phyloP scores from a whole-genome alignment of 2,329 filamentous ascomycete genomes.

The Botrytis cinerea region DNA sequence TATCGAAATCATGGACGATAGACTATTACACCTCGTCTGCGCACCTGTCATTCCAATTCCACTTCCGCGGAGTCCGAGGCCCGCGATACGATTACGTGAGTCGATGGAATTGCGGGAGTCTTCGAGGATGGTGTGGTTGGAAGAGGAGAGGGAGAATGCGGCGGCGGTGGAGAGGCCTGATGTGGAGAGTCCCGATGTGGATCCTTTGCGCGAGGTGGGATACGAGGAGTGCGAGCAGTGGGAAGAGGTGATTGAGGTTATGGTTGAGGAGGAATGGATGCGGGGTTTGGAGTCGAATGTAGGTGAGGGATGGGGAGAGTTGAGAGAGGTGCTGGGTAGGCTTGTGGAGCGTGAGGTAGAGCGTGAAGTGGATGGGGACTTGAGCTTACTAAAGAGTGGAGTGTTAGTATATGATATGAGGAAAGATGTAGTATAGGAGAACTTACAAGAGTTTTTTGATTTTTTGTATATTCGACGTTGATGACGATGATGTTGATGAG shows the following conservation, averaged over 20 bases:
- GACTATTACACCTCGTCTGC: neutral
- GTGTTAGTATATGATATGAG: neutral
- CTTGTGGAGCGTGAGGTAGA: neutral
- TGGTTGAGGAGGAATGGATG: neutral
- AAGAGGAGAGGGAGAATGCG: neutral
- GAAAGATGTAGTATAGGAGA: neutral
- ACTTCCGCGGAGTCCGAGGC: neutral
- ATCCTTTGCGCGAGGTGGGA: neutral
- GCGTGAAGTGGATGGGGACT: neutral
- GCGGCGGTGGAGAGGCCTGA: neutral
- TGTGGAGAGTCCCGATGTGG: neutral
- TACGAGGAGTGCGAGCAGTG: neutral
- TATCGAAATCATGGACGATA: neutral
- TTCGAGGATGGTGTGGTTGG: neutral
- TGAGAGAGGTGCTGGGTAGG: neutral
- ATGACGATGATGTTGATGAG: neutral
- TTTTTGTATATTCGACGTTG: neutral
- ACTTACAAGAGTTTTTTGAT: conserved; percentile 6
- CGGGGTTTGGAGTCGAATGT: neutral
- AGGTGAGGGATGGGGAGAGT: neutral
- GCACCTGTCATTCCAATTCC: neutral
- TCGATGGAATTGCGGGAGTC: neutral
- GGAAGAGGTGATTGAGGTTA: neutral
- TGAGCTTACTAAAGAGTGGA: neutral
- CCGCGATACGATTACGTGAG: neutral